phyloP scores from a whole-genome alignment of 208 protist species.

The Trypanosoma melophagium region DNA sequence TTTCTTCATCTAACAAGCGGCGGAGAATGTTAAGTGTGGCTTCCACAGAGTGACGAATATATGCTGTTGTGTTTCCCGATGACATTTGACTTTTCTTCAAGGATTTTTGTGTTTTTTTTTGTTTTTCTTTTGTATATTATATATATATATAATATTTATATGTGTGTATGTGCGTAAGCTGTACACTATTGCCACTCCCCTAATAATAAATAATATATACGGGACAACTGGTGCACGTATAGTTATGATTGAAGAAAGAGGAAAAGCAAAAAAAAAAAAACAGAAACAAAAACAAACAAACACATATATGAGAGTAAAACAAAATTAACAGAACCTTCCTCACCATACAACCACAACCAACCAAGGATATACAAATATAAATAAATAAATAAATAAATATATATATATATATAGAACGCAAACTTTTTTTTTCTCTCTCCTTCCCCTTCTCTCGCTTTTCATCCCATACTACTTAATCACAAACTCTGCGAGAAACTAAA shows the following conservation, averaged over 20 bases:
- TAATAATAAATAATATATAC: conserved; percentile 2
- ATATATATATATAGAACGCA: background rate
- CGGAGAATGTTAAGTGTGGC: conserved; percentile 55
- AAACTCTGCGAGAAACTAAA: conserved; percentile 16
- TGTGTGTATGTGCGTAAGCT: background rate
- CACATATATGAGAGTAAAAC: background rate
- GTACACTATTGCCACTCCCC: conserved; percentile 10
- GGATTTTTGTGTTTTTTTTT: conserved; percentile 1
- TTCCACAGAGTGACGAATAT: conserved; percentile 13
- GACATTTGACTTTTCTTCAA: background rate
- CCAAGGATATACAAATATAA: conserved; percentile 19
- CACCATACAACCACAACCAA: background rate
- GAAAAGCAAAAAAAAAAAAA: too few relatives aligned
- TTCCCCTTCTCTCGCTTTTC: background rate
- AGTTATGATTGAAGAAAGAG: too few relatives aligned
- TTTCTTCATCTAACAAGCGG: conserved; percentile 66
- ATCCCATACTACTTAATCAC: too few relatives aligned
- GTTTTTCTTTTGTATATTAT: background rate
- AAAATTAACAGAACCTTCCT: background rate
- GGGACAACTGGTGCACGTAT: too few relatives aligned
- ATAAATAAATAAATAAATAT: conserved; percentile 20
- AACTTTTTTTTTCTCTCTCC: background rate
- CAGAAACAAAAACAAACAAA: background rate
- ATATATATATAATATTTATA: background rate
- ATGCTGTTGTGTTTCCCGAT: conserved; percentile 1